Conservation (phyloP, 345 rosid species). For the Geranium rotundifolium region DNA sequence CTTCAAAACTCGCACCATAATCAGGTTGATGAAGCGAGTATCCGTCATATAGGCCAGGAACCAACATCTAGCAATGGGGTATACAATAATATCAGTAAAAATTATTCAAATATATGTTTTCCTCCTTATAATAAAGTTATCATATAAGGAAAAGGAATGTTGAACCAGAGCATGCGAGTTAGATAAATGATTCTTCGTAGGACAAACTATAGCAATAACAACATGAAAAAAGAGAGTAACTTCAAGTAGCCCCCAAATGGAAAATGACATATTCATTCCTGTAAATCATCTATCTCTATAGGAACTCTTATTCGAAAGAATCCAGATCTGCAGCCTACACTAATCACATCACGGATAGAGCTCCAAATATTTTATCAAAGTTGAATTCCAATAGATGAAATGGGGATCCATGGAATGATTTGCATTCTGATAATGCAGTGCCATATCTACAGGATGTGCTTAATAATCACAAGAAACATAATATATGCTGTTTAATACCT, state of each 20-base stretch:
- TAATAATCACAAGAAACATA: background rate
- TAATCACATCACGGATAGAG: background rate
- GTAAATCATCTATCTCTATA: no score
- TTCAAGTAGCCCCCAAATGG: background rate
- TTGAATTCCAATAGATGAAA: background rate
- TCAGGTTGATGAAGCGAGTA: conserved; percentile 5
- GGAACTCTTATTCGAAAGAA: background rate
- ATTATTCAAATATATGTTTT: no score
- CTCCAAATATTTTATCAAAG: background rate
- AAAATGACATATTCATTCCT: no score
- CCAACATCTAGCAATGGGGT: conserved; percentile 7
- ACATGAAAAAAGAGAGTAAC: background rate
- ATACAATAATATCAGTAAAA: background rate
- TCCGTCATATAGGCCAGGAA: conserved; percentile 14
- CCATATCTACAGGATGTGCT: background rate
- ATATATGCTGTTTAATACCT: background rate
- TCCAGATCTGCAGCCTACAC: background rate
- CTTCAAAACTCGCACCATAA: conserved; percentile 21
- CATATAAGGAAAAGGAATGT: background rate
- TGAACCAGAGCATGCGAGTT: background rate
- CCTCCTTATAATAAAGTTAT: background rate
- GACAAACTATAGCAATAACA: background rate
- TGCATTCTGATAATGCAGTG: background rate
- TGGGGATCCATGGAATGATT: background rate
- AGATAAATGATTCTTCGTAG: background rate